phyloP scores from a whole-genome alignment of 106 monocot genomes.

The Alisma plantagoaquatica region DNA sequence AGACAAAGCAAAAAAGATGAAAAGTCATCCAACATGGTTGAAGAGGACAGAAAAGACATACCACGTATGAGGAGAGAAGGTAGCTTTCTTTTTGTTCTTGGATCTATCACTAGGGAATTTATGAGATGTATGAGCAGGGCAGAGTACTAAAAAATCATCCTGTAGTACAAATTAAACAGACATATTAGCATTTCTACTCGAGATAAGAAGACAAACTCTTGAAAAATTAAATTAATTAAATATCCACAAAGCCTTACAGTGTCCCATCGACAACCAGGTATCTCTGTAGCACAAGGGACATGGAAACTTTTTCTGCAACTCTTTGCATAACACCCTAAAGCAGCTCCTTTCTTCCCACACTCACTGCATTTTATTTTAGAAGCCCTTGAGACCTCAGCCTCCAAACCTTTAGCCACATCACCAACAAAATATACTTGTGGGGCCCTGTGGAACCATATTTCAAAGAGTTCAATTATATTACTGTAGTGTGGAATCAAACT shows the following conservation, averaged over 20 bases:
- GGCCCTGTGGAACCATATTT: slow-evolving; percentile 34
- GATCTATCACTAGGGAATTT: slow-evolving; percentile 68
- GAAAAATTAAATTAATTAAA: neutral
- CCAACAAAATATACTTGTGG: slow-evolving; percentile 64
- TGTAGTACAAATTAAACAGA: slow-evolving; percentile 26
- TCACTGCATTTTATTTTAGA: slow-evolving; percentile 58
- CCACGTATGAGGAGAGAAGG: neutral
- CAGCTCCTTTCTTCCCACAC: slow-evolving; percentile 75
- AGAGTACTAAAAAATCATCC: slow-evolving; percentile 77
- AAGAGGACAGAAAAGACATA: neutral
- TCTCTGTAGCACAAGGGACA: slow-evolving; percentile 54
- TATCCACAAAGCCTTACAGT: slow-evolving; percentile 22
- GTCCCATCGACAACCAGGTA: slow-evolving; percentile 56
- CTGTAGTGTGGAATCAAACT: neutral
- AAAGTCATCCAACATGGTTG: neutral
- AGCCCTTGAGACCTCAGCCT: slow-evolving; percentile 50
- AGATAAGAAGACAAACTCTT: neutral
- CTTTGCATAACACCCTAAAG: slow-evolving; percentile 61
- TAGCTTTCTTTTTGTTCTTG: slow-evolving; percentile 25
- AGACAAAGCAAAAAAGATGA: too few relatives aligned
- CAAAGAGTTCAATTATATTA: neutral
- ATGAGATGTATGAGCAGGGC: slow-evolving; percentile 57
- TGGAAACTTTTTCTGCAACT: slow-evolving; percentile 60
- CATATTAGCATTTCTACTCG: neutral
- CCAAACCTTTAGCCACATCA: slow-evolving; percentile 51